Base-by-base conservation (phyloP, 495 filamentous ascomycete genomes). In the Pyrenopolyporus hunteri region DNA sequence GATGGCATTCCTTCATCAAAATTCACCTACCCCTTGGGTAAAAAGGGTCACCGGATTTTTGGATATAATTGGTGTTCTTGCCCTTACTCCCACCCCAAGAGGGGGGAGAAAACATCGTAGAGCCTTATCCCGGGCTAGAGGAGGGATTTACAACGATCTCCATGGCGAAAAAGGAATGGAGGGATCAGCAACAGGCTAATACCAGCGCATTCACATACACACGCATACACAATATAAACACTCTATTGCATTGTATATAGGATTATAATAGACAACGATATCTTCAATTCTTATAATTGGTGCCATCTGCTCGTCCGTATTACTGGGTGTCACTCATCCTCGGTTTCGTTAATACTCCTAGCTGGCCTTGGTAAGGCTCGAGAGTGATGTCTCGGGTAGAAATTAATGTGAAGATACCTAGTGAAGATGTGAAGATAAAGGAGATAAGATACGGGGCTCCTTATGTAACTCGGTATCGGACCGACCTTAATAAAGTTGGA, bases 241-340 rank as follows among this genome's bases (percentile, higher is more conserved):
- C 28, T 48, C 36, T 54, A 49, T 59, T 46, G 56, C 40, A 42
- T 56, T 65, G 51, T 56, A 65, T 56, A 42, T 65, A 59, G 37
- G 16, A 52, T 16, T 59, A 49, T 59, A 59, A 65, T 65, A 58
- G 37, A 56, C 50, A 64, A 55, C 32, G 62, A 44, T n/a, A 56
- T 32, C 45, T 65, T 65, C 55, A 25, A 65, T 65, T 65, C 62
- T 53, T 49, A 4, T 31, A 33, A 56, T 50, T 59, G 50, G 19
- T 49, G 50, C 19, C 33, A 53, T 31, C n/a, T 26, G 7, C 51
- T 36, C 0, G 11, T 11, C 11, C 2, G 1, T 16, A 23, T 32
- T 37, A 16, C 16, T n/a, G 17, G 11, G 8, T 22, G 11, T n/a
- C n/a, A n/a, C n/a, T n/a, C n/a, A n/a, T n/a, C n/a, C n/a, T n/a